Evolutionary conservation across 768 basidiomycete genomes (phyloP).

Genomic region (Lactifluus volemus): DNA sequence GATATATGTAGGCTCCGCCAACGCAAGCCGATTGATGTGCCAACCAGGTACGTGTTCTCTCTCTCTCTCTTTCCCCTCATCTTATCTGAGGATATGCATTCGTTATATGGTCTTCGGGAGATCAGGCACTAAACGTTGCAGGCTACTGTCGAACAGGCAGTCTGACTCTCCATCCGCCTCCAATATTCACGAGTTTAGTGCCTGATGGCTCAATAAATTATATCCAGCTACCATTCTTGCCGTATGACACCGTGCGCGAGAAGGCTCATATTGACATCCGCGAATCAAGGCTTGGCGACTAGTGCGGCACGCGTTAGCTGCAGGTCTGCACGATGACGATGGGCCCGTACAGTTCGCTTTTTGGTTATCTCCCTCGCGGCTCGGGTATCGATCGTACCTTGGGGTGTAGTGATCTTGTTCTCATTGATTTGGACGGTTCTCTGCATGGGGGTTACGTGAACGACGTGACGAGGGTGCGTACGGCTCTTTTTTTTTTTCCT

Average conservation of each 20-base stretch:
- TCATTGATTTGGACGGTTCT: conserved; percentile 67
- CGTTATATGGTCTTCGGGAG: background rate
- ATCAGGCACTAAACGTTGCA: background rate
- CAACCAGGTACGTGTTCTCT: conserved; percentile 50
- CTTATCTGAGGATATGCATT: background rate
- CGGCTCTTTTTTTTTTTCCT: background rate
- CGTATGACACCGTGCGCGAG: conserved; percentile 54
- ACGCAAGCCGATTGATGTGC: conserved; percentile 66
- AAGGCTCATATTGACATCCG: conserved; percentile 61
- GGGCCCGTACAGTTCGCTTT: conserved; percentile 56
- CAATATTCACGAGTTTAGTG: background rate
- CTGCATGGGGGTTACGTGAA: conserved; percentile 62
- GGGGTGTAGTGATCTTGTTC: conserved; percentile 47
- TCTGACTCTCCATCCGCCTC: background rate
- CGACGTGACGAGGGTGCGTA: conserved; percentile 67
- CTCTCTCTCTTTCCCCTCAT: background rate
- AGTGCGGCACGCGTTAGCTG: conserved; percentile 31
- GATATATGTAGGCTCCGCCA: conserved; percentile 58
- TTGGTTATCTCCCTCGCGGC: conserved; percentile 50
- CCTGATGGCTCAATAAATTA: background rate
- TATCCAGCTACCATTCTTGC: conserved; percentile 60
- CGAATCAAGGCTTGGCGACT: conserved; percentile 58
- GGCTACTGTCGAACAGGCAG: background rate
- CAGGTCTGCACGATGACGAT: conserved; percentile 50
- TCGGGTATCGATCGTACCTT: conserved; percentile 60